Base-by-base conservation (phyloP, 2,329 filamentous ascomycete genomes). In the Fusarium oxysporum region DNA sequence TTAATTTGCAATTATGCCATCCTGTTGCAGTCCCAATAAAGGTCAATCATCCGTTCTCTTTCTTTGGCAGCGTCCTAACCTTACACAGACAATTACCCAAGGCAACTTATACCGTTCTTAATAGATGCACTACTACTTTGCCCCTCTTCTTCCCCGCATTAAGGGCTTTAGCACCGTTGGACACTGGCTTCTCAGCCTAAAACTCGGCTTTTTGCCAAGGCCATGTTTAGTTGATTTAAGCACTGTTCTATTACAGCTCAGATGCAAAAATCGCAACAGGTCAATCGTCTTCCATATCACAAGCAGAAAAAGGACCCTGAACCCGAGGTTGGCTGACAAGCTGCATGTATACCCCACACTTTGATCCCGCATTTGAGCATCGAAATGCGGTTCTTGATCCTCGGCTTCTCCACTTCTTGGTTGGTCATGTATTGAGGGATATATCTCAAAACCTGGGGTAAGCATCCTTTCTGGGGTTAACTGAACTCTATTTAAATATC, bases 281-380 rank as follows among this genome's bases (percentile, higher is more conserved):
- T 53, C 17, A 28, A 53, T 37, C 2, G 2, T 28, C 2, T 28
- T 28, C 1, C 8, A 35, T 45, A 4, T 57, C 40, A 57, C 40
- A 47, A 47, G 54, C 5, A 8, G 6, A 21, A 25, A 7, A 25
- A 14, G 12, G 21, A n/a, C 17, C 30, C 23, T 25, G 28, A 25
- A 21, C 6, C 54, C n/a, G 54, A 57, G 54, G 54, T 25, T 47
- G 54, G 30, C 40, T 47, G n/a, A 47, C 17, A 47, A 35, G 54
- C n/a, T 47, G 40, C 54, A 35, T 57, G 23, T 23, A 35, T 57
- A 47, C 54, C 54, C 54, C 54, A 47, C 54, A 47, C 40, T 47
- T 35, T n/a, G 40, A 28, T 16, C 19, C 30, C 25, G 54, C 19
- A 25, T 47, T 21, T 25, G 5, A 47, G 23, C 9, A 33, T 57